Conservation (phyloP, 169 alveolate genomes). For the Ichthyophthirius multifiliis region DNA sequence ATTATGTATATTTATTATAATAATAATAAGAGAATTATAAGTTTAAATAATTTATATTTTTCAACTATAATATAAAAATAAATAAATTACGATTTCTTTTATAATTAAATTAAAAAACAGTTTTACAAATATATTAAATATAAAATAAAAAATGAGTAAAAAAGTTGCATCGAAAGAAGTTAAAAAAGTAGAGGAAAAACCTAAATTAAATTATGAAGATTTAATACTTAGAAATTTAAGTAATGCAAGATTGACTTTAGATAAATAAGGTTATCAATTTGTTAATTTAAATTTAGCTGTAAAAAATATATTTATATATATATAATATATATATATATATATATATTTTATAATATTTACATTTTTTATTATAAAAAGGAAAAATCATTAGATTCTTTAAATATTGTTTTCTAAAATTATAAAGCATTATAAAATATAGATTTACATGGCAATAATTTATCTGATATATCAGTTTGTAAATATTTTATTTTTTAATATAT, state of each 20-base stretch:
- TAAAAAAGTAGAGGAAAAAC: constrained; percentile 30
- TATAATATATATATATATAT: background rate
- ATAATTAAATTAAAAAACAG: no score
- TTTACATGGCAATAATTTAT: constrained; percentile 9
- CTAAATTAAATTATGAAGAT: constrained; percentile 39
- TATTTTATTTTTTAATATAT: background rate
- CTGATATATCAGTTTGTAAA: constrained; percentile 27
- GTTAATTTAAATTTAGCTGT: constrained; percentile 2
- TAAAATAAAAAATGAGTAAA: constrained; percentile 22
- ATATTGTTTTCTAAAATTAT: constrained; percentile 1
- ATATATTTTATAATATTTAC: no score
- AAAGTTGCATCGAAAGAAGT: constrained; percentile 4
- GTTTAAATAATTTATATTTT: no score
- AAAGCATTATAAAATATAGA: constrained; percentile 22
- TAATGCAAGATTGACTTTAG: constrained; percentile 13
- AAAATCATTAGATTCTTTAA: constrained; percentile 6
- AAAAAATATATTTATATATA: background rate
- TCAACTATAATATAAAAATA: no score
- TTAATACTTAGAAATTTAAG: constrained; percentile 21
- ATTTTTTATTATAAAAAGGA: background rate
- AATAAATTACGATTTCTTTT: no score
- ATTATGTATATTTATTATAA: no score
- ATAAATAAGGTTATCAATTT: constrained; percentile 29
- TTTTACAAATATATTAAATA: no score
- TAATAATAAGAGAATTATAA: no score